phyloP scores from a whole-genome alignment of 1,139 yeast species.

The Candida albicans region DNA sequence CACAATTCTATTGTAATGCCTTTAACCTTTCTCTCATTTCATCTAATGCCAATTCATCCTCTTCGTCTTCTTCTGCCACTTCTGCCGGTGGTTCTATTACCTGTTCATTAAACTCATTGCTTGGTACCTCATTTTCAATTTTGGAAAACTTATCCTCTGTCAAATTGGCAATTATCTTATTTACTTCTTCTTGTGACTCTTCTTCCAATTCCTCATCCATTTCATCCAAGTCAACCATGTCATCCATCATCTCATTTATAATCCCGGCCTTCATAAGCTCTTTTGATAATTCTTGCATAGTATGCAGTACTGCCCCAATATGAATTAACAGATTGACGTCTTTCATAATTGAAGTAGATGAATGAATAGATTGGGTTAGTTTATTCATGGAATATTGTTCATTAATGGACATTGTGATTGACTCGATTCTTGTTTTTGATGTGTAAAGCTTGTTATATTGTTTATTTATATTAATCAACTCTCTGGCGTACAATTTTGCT shows the following conservation, averaged over 20 bases:
- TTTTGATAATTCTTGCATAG: constrained; percentile 84
- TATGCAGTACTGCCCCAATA: constrained; percentile 76
- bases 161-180: constrained; percentile 46
- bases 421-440: constrained; percentile 82
- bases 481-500: constrained; percentile 80
- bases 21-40: constrained; percentile 87
- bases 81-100: constrained; percentile 18
- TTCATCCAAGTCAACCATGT: constrained; percentile 71
- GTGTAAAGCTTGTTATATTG: constrained; percentile 74
- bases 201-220: constrained; percentile 61
- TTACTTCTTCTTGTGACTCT: constrained; percentile 69
- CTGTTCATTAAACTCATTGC: constrained; percentile 23
- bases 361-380: constrained; percentile 77
- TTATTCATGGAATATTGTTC: constrained; percentile 89
- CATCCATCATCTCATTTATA: constrained; percentile 94
- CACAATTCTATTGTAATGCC: constrained; percentile 65
- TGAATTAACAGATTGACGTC: constrained; percentile 80
- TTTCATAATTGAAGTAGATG: constrained; percentile 80
- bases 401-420: constrained; percentile 83
- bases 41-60: constrained; percentile 70
- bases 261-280: constrained; percentile 91
- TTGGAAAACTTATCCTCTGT: constrained; percentile 46
- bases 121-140: constrained; percentile 45
- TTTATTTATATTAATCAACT: constrained; percentile 69
- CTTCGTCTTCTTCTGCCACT: constrained; percentile 46